Conservation (phyloP, 441 rosid genomes). For the Melastoma candidum region DNA sequence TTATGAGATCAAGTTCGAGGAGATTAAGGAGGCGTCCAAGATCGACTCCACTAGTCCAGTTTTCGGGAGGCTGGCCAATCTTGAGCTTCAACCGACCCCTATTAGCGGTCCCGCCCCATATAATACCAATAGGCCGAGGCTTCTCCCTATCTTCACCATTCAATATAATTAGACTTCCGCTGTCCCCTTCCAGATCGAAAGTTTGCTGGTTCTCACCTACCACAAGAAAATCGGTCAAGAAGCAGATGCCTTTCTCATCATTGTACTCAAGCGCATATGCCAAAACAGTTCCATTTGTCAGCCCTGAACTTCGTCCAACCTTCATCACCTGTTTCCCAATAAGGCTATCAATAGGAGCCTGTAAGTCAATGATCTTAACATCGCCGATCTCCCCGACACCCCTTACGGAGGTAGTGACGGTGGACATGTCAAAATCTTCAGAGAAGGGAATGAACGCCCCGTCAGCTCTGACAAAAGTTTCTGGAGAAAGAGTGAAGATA, state of each 20-base stretch:
- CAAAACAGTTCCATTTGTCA: constrained; percentile 57
- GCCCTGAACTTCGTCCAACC: constrained; percentile 74
- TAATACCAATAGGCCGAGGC: constrained; percentile 61
- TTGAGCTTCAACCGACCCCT: constrained; percentile 59
- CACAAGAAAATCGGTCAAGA: constrained; percentile 71
- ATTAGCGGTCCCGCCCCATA: constrained; percentile 81
- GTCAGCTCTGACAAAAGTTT: constrained; percentile 20
- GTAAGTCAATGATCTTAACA: constrained; percentile 19
- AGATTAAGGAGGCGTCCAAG: constrained; percentile 66
- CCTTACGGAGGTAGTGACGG: constrained; percentile 14
- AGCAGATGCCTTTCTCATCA: constrained; percentile 74
- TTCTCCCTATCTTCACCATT: constrained; percentile 48
- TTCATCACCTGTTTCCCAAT: constrained; percentile 54
- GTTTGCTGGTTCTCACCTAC: constrained; percentile 70
- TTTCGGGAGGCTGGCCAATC: constrained; percentile 62
- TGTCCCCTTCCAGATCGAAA: constrained; percentile 70
- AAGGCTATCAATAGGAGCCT: constrained; percentile 17
- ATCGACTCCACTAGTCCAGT: constrained; percentile 76
- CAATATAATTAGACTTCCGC: constrained; percentile 66
- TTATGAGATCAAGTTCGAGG: constrained; percentile 61
- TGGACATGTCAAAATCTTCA: constrained; percentile 18
- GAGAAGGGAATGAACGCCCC: constrained; percentile 19
- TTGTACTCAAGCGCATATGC: constrained; percentile 75
- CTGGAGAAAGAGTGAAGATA: constrained; percentile 5
- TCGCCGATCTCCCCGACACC: constrained; percentile 17